Evolutionary conservation across 1,139 yeast genomes (phyloP), one percentile per base, ranked within the genome.

Genomic region (Blastobotrys serpentis): DNA sequence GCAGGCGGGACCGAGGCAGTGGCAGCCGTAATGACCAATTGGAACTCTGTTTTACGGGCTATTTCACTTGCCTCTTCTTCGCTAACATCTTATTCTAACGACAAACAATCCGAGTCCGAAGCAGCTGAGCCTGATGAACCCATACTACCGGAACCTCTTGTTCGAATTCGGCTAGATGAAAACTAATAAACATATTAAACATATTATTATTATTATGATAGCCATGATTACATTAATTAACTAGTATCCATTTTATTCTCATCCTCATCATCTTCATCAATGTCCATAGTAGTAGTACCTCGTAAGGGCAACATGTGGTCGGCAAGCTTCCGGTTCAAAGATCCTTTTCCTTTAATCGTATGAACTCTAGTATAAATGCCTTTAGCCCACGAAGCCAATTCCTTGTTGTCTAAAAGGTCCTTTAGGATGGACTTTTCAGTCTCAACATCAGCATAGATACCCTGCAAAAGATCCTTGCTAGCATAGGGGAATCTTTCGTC

Each of bases 41-140:
- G 95, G 95, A 78, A 79, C 52, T 80, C 77, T 52, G 84, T 86
- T 14, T 72, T 82, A 18, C 73, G 81, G 52, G 78, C 88, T 1
- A 78, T 85, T 0, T 78, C 84, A 8, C 65, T 86, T 58, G 90
- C 94, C 0, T 79, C 89, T 0, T 47, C 52, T 54, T 65, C 81
- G 57, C 30, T 50, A 22, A 14, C 14, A n/a, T 81, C 84, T 2
- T 65, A 82, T 44, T 63, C 75, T 50, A 75, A 73, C 48, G 74
- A 78, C 52, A 56, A 75, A 0, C 75, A 74, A 21, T 67, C 68
- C 29, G 81, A 77, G 54, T 21, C 32, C 19, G 59, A 29, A 7
- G 4, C 32, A 29, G 13, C 4, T 10, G 44, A 44, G 46, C 76
- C 43, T 68, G 66, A 60, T 11, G 72, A 69, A 11, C 65, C 72